phyloP scores from a whole-genome alignment of 2,329 filamentous ascomycete genomes.

The Fusarium temperatum region DNA sequence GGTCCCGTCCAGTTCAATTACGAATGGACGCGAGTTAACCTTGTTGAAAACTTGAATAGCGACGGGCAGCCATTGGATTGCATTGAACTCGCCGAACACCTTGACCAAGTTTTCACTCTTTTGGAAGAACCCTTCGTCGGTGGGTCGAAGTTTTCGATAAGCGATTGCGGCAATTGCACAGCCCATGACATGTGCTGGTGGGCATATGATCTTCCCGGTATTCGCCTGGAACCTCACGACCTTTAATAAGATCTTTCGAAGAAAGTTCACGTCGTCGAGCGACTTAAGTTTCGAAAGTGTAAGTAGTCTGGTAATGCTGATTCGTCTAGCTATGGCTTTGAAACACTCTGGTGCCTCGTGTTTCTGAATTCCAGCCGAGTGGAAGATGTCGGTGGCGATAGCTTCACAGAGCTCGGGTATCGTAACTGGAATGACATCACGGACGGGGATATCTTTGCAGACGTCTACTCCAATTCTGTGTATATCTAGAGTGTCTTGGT shows the following conservation, averaged over 20 bases:
- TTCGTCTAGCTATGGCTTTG: rapidly evolving
- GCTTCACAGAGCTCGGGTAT: too few species aligned
- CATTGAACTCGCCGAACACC: too few species aligned
- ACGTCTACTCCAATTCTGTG: background rate
- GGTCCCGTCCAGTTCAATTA: too few species aligned
- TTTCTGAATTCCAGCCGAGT: rapidly evolving
- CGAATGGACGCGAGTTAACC: too few species aligned
- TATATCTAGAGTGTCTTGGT: too few species aligned
- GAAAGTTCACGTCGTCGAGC: rapidly evolving
- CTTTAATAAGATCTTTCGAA: rapidly evolving
- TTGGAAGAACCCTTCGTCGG: rapidly evolving
- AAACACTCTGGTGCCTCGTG: background rate
- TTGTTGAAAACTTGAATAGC: too few species aligned
- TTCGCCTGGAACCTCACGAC: rapidly evolving
- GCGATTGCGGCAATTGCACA: rapidly evolving
- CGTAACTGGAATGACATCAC: rapidly evolving
- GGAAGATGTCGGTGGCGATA: rapidly evolving
- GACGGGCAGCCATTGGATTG: too few species aligned
- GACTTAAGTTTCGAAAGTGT: background rate
- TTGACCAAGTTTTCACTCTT: too few species aligned
- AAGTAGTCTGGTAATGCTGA: rapidly evolving
- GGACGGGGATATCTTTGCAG: rapidly evolving
- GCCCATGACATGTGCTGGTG: background rate
- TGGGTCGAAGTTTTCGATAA: rapidly evolving
- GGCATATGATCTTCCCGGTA: rapidly evolving